These are phyloP conservation scores for Sindora glabra DNA, from an alignment of 306 rosid species.

Conservation along the genomic window DNA sequence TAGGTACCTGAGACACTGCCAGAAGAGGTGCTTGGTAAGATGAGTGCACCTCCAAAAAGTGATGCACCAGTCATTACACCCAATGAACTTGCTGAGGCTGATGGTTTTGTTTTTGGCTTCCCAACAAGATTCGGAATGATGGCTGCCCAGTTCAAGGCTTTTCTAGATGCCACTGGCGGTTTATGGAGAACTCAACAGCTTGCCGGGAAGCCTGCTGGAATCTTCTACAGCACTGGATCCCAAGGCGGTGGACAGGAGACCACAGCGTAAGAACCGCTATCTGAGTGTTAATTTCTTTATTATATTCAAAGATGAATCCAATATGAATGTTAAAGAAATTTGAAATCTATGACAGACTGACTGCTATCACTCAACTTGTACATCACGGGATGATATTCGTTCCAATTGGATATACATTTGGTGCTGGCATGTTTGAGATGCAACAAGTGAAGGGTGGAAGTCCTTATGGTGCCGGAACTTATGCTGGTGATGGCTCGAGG, in stretches of 20 bases:
- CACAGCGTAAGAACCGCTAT: slow-evolving; percentile 68
- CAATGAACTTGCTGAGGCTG: slow-evolving; percentile 72
- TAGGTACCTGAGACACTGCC: slow-evolving; percentile 86
- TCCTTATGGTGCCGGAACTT: slow-evolving; percentile 94
- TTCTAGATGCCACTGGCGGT: slow-evolving; percentile 82
- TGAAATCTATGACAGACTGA: slow-evolving; percentile 45
- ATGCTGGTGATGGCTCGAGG: slow-evolving; percentile 87
- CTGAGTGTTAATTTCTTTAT: not conserved
- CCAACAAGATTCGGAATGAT: slow-evolving; percentile 98
- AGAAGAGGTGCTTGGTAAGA: slow-evolving; percentile 72
- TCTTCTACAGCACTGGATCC: slow-evolving; percentile 91
- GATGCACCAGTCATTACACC: slow-evolving; percentile 67
- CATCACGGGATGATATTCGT: slow-evolving; percentile 93
- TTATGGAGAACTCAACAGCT: slow-evolving; percentile 87
- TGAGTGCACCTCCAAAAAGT: slow-evolving; percentile 96
- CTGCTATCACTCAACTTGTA: slow-evolving; percentile 93
- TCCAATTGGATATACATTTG: slow-evolving; percentile 87
- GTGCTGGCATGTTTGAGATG: slow-evolving; percentile 96
- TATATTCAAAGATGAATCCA: not conserved
- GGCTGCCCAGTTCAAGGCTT: slow-evolving; percentile 96
- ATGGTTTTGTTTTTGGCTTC: slow-evolving; percentile 82
- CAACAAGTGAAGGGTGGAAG: slow-evolving; percentile 92
- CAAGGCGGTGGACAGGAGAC: slow-evolving; percentile 99
- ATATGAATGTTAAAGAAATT: not conserved
- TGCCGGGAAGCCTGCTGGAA: slow-evolving; percentile 91